Percentiles rank a stretch among this genome's conserved stretches.
Evolutionary conservation across 192 early-diverging fungal species (phyloP).

Genomic region (Podila minutissima): DNA sequence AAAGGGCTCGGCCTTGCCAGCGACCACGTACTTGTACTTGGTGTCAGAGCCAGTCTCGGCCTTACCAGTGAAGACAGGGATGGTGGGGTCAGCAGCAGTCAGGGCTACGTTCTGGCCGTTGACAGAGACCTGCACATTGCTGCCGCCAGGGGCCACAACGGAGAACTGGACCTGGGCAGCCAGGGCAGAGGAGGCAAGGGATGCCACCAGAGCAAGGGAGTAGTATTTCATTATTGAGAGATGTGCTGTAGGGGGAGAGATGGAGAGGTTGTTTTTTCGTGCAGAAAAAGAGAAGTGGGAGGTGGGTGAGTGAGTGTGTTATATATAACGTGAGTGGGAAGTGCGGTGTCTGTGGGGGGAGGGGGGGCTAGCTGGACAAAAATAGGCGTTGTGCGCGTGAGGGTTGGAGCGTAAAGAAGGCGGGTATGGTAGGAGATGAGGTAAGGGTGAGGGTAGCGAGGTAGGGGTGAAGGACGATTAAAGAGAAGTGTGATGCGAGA

Average conservation of each 20-base stretch:
- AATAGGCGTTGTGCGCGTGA: conserved; percentile 6
- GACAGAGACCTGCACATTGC: conserved; percentile 48
- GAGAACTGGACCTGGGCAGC: conserved; percentile 55
- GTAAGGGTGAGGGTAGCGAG: neutral
- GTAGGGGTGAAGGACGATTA: neutral
- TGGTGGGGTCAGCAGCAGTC: conserved; percentile 42
- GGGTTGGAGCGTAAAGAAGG: neutral
- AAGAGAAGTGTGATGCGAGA: neutral
- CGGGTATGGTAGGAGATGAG: neutral
- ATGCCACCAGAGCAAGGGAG: conserved; percentile 20
- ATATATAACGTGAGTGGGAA: neutral
- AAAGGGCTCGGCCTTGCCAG: conserved; percentile 49
- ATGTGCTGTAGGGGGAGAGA: neutral
- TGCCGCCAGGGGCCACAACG: conserved; percentile 55
- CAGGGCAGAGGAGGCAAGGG: conserved; percentile 23
- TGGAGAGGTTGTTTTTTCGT: neutral
- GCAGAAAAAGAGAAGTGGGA: neutral
- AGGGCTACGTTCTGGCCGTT: conserved; percentile 37
- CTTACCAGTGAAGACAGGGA: conserved; percentile 52
- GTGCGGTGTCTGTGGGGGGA: neutral
- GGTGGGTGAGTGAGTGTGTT: neutral
- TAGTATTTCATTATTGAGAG: conserved; percentile 5
- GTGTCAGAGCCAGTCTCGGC: conserved; percentile 42
- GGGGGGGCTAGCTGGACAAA: neutral
- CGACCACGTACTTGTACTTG: conserved; percentile 56